Base-by-base conservation (phyloP, 2,329 filamentous ascomycete species). In the Domatiomyces globalis region DNA sequence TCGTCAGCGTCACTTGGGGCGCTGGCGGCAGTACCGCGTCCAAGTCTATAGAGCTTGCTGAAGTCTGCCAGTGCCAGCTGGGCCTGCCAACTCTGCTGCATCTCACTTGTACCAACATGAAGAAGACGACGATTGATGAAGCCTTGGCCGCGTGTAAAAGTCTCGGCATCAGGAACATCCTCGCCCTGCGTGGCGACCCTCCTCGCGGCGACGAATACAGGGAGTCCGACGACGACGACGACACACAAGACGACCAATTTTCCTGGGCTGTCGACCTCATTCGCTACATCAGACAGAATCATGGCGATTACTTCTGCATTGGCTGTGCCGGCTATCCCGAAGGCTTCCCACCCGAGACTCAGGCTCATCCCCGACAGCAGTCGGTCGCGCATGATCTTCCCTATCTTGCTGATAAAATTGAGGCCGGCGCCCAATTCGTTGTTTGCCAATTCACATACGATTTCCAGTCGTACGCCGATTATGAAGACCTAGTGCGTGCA, bases 371-470 rank as follows among this genome's bases (percentile, higher is more conserved):
- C 56, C 57, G 54, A n/a, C 58, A 61, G 49, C 81, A 84, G 63
- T 75, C 77, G 59, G 73, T 77, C 0, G 65, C 67, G 50, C 70
- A 72, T 49, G 92, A 98, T 68, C 70, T 98, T 53, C 86, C 89
- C 0, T 94, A 85, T 62, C 74, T 98, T 50, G 79, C 94, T 9
- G 88, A 95, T 59, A 98, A 98, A 75, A 84, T 84, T 0, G 75
- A 83, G 60, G 92, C 92, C 2, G 92, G 92, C 1, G 92, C 89
- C 48, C 89, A 96, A 69, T 98, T 98, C 64, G 85, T 98, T 68
- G 95, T 98, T 87, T 96, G 92, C 0, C 92, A 98, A 67, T 76
- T 98, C 7, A 96, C 95, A 69, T 98, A 95, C 67, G 88, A 96
- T 64, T 77, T 88, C 20, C 75, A 85, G 2, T 86, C 86, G 17